A percentile compares a stretch with the other conserved stretches of the same genome.
Conservation (phyloP, 306 rosid genomes). For the Ceratonia siliqua region DNA sequence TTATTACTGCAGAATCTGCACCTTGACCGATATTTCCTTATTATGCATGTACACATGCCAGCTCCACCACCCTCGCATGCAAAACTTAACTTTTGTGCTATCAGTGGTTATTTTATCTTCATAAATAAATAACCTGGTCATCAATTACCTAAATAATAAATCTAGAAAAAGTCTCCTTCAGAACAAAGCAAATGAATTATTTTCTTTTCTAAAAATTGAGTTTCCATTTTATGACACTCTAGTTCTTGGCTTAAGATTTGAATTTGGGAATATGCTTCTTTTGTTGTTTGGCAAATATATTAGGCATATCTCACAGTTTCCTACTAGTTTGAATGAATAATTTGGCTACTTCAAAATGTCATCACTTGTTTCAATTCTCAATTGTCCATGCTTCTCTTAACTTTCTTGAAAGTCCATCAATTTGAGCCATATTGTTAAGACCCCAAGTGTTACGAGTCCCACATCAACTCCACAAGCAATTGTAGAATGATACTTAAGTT, state of each 20-base stretch:
- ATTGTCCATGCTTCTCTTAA: background rate
- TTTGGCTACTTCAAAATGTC: background rate
- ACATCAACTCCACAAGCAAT: no score
- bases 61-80: conserved; percentile 8
- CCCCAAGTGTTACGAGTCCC: no score
- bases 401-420: conserved; percentile 5
- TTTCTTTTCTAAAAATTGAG: background rate
- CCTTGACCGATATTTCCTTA: background rate
- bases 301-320: background rate
- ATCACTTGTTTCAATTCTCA: no score
- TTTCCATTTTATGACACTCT: background rate
- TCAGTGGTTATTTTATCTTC: background rate
- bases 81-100: background rate
- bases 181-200: background rate
- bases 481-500: no score
- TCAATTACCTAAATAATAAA: background rate
- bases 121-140: background rate
- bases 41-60: background rate
- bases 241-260: background rate
- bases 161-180: background rate
- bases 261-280: background rate
- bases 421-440: no score
- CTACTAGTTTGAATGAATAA: no score
- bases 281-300: background rate
- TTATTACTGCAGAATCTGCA: background rate